Base-by-base conservation (phyloP, 345 rosid species). In the Syzygium aqueum region DNA sequence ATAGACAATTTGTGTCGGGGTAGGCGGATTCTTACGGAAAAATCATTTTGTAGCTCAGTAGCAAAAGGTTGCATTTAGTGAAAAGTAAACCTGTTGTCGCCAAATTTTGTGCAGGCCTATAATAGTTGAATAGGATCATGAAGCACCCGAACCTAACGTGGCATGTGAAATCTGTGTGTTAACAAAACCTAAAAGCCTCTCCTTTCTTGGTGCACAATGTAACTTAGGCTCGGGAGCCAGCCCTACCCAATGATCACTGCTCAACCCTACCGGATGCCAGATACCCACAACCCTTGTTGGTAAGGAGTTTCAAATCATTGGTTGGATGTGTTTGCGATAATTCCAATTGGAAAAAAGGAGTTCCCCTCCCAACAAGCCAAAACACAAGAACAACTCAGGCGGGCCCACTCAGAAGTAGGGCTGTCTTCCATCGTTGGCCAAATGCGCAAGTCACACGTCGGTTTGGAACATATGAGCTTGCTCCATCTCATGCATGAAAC, bases 391-490 rank as follows among this genome's bases (percentile, higher is more conserved):
- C 7, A 67, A 33, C 22, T 67, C 13, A 8, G 0, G 78, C 10
- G 78, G 78, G 12, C 46, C 22, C 12, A 9, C 6, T 33, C 25
- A 4, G 2, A 21, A 67, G 7, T 67, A 67, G 13, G 46, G 25
- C 13, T 0, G 13, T 67, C 80, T 33, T 67, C 80, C 46, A 2
- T 17, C 46, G 3, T 33, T 67, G 46, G 16, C 16, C 30, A 12
- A 12, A 4, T 9, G 25, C 46, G 3, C 1, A 17, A 0, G 14
- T 67, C 25, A 33, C 11, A 7, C 2, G 2, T 9, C 25, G 2
- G 1, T 6, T 33, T 7, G 1, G 40, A 19, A 2, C 3, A 33
- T 10, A 0, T 19, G 0, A 37, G 0, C 80, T 19, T 7, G 11
- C 10, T 73, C 21, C 27, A 73, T 73, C 25, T 73, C 49, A 2